Base-by-base conservation (phyloP, 371 early-diverging fungal genomes). In the Lichtheimia corymbifera region DNA sequence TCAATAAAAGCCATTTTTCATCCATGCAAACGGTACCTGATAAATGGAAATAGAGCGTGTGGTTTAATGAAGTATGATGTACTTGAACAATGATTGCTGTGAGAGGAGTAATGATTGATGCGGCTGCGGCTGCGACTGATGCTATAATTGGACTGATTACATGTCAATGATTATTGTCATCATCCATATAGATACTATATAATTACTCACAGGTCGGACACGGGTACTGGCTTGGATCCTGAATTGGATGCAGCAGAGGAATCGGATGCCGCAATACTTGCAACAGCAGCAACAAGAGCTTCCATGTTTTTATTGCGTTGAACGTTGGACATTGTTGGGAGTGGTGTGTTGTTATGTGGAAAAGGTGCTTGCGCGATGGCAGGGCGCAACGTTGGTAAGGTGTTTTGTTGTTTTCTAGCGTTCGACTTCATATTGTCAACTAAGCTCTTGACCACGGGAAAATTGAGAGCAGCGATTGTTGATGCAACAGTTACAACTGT, bases 1-100 rank as follows among this genome's bases (percentile, higher is more conserved):
- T 47, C 9, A 47, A 18, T 22, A 47, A 18, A n/a, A 7, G n/a
- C 9, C 22, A 18, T 17, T 0, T 7, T 6, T 11, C n/a, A 47
- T 47, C 47, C 15, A 3, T 18, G 47, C 7, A n/a, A 47, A 47
- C 67, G 68, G 70, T 71, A 77, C 80, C 65, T 51, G 81, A 53
- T 20, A 80, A 58, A 58, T 77, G 75, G 54, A 80, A 80, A 50
- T 74, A 80, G 14, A 76, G 66, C 0, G 71, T 70, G 18, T 77
- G 67, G 20, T 67, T 77, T 30, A 67, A 77, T 20, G 62, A 65
- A 13, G 74, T 63, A 61, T 80, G 81, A 20, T 65, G 70, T 9
- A 80, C 81, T 63, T 80, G 77, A 15, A 75, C 67, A 43, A 80
- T 72, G n/a, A 73, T 67, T 2, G 61, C 47, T 20, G 47, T 22